Evolutionary conservation across 2,329 filamentous ascomycete genomes (phyloP).

Genomic region (Aspergillus pseudonomiae): DNA sequence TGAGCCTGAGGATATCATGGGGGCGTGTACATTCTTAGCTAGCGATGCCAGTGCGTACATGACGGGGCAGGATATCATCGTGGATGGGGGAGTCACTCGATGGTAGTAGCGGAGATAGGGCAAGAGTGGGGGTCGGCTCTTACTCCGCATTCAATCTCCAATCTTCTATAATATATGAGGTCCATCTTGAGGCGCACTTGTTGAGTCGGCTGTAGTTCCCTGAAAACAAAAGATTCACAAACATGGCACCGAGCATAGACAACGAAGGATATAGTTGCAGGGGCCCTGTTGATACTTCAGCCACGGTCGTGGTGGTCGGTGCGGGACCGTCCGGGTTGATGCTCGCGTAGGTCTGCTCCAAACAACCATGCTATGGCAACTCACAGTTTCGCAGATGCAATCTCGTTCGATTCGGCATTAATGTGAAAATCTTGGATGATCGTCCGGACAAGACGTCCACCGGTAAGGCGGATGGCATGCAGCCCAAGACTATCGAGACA

Average conservation of each 20-base stretch:
- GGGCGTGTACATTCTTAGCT: constrained; percentile 52
- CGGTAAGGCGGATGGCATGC: constrained; percentile 71
- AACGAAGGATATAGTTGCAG: neutral
- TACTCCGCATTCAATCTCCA: neutral
- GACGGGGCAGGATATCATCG: constrained; percentile 50
- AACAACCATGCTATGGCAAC: neutral
- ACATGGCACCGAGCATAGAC: neutral
- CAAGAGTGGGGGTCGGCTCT: constrained; percentile 36
- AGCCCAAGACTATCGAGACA: constrained; percentile 79
- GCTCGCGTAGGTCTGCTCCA: neutral
- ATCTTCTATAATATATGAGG: neutral
- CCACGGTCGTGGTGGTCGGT: neutral
- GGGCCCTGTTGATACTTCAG: neutral
- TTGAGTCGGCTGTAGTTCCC: neutral
- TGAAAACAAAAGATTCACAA: neutral
- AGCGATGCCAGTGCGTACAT: constrained; percentile 52
- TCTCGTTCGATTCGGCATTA: constrained; percentile 41
- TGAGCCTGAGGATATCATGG: constrained; percentile 31
- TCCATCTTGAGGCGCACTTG: neutral
- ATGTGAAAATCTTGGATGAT: constrained; percentile 69
- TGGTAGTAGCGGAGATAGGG: constrained; percentile 40
- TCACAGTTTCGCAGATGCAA: neutral
- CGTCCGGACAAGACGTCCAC: constrained; percentile 68
- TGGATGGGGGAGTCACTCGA: constrained; percentile 48
- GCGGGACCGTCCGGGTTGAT: neutral